Evolutionary conservation across 2,329 filamentous ascomycete species (phyloP), one percentile per base, ranked within the genome.

Genomic region (Shiraia sp.): DNA sequence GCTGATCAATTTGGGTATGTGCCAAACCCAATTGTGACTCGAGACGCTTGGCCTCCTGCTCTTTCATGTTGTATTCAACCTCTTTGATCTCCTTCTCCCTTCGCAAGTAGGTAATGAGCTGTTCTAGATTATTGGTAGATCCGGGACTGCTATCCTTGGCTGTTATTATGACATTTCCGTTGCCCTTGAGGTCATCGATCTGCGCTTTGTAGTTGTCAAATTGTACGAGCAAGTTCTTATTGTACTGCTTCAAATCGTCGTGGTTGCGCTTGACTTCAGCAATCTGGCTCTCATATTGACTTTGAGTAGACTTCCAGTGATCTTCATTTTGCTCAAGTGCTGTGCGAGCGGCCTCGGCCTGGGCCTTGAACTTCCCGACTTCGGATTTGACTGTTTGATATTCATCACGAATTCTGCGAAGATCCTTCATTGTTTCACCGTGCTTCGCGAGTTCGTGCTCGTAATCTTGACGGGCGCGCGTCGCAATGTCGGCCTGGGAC

Each of bases 71-170:
- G 59, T 90, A 88, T 62, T 97, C 92, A n/a, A 96, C 89, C 57
- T 99, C 92, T 7, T 96, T 80, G 53, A 99, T 97, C 66, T 97
- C 93, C 75, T 97, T 99, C 72, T 99, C 95, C 29, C 90, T 87
- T 32, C 92, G 86, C 47, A 99, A 76, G 68, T 93, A 99, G 48
- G 82, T 87, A 71, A 95, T 95, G 42, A 99, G 82, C 61, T 97
- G 92, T 48, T 93, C 87, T 8, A 96, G 80, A 38, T 88, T 88
- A 53, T 90, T 88, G 8, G 85, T 74, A 28, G 81, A 83, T 25
- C 82, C 76, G 36, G 82, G 78, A 10, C 68, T 61, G 10, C 75
- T 74, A 22, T 73, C 63, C 25, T 87, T 83, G 10, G 81, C 75
- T 5, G 72, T 72, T 12, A 76, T 73, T 4, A 75, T 66, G 26